Conservation (phyloP, 1,284 basidiomycete species). For the Boletus sp. region DNA sequence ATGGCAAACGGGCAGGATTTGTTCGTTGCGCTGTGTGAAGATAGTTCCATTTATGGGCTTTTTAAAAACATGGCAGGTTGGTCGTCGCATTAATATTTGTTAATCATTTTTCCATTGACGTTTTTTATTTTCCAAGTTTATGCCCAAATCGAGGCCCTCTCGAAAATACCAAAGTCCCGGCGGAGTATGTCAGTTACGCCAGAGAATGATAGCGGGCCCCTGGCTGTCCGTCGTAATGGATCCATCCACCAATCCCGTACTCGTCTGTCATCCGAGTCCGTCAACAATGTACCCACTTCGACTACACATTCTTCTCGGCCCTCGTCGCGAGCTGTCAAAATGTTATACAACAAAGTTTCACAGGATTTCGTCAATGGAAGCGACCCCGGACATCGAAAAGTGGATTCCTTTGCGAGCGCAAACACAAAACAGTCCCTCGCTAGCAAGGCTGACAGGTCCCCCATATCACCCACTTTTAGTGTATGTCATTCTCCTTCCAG, state of each 20-base stretch:
- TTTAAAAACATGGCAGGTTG: constrained; percentile 85
- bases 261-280: constrained; percentile 33
- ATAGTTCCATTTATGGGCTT: constrained; percentile 75
- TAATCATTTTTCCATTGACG: constrained; percentile 14
- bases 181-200: constrained; percentile 66
- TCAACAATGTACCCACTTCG: constrained; percentile 24
- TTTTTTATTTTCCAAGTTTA: constrained; percentile 49
- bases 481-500: constrained; percentile 21
- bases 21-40: constrained; percentile 83
- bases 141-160: constrained; percentile 69
- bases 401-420: constrained; percentile 52
- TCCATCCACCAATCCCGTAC: constrained; percentile 24
- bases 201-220: constrained; percentile 36
- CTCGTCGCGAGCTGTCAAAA: constrained; percentile 56
- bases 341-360: constrained; percentile 47
- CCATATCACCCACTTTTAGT: constrained; percentile 35
- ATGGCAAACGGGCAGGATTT: constrained; percentile 75
- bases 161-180: constrained; percentile 52
- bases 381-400: constrained; percentile 46
- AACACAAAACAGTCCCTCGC: constrained; percentile 38
- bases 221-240: constrained; percentile 25
- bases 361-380: constrained; percentile 39
- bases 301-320: constrained; percentile 37
- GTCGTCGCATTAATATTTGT: constrained; percentile 11
- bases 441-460: constrained; percentile 33